Evolutionary conservation across 139 green algal species (phyloP), one percentile per base, ranked within the genome.

Genomic region (Chlamydomonas asymmetrica): DNA sequence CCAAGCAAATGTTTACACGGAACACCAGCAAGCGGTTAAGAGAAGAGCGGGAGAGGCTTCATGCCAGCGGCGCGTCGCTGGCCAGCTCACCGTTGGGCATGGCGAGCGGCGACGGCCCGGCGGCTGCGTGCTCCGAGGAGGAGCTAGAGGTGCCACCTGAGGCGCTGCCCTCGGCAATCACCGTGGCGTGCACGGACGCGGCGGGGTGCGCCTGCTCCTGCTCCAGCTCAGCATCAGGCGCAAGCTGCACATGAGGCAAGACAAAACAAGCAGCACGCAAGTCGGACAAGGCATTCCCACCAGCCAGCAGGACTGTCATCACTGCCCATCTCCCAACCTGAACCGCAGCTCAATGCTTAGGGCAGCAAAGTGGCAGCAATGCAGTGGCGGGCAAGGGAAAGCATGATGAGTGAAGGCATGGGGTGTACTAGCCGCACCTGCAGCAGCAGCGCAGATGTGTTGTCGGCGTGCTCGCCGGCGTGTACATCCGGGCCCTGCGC

Each of bases 151-250:
- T 9, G 49, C 63, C 50, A 59, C 64, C 45, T 39, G 70, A 72
- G 68, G 70, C 74, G 39, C 72, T 74, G 2, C 50, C 75, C 38
- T 79, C 78, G 37, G 78, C 80, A n/a, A 82, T 64, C 43, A 83
- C 75, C 7, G 81, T 83, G 3, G 81, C 81, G 38, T 86, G 81
- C 31, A 86, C 81, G 4, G 81, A 86, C 1, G 81, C 76, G 7
- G 81, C 81, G 0, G 71, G 75, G 49, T 86, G 75, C 48, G 0
- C 61, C 75, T 6, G 66, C 71, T 20, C 65, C 75, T 5, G 39
- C 74, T 1, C 38, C 22, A 27, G 13, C 32, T 57, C 43, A 0
- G 65, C 64, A 37, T 71, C 62, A 16, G 48, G 48, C 48, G 48
- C 48, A 16, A 20, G 16, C 16, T 16, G 48, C 48, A 20, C 16